Evolutionary conservation across 73 alveolate genomes (phyloP), one percentile per base, ranked within the genome.

Genomic region (Paramecium sonneborni): DNA sequence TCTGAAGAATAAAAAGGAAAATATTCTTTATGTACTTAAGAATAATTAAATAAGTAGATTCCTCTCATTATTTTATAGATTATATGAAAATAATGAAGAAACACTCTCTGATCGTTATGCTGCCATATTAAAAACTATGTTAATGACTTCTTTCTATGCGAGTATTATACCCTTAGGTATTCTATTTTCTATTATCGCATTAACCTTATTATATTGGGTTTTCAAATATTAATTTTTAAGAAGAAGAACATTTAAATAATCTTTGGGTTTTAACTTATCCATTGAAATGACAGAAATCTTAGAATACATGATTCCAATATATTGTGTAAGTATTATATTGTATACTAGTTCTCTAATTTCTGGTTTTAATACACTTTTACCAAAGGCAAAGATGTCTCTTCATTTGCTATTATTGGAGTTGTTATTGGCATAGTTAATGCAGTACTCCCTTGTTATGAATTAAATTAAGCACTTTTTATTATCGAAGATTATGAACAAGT

Each of bases 61-160:
- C 12, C 11, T 1, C 4, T 14, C 23, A 15, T 0, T 67, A 67
- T 30, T n/a, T 34, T 3, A 67, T 67, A 67, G 85, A 67, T 10
- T 67, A 67, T 67, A 20, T 67, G 85, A 67, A 34, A 34, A 67
- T 14, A 18, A 32, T 15, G 52, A 28, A 9, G 85, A 67, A 67
- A 32, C 85, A 32, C 26, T 67, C 14, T 67, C 85, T 67, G 85
- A 67, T 67, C 85, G 85, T 34, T 67, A 67, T 67, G 85, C 85
- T 30, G 46, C 48, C 23, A 67, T 67, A 67, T 12, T 67, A 12
- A 67, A 67, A 24, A 67, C 85, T 0, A 67, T 67, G 85, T 26
- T 67, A 32, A 32, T 67, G 46, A 67, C 85, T n/a, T 67, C 85
- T 1, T 67, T 67, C 10, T 67, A 67, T 67, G 85, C 85, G 3